Evolutionary conservation across 169 alveolate genomes (phyloP), one percentile per base, ranked within the genome.

Genomic region (Plasmodium sp.): DNA sequence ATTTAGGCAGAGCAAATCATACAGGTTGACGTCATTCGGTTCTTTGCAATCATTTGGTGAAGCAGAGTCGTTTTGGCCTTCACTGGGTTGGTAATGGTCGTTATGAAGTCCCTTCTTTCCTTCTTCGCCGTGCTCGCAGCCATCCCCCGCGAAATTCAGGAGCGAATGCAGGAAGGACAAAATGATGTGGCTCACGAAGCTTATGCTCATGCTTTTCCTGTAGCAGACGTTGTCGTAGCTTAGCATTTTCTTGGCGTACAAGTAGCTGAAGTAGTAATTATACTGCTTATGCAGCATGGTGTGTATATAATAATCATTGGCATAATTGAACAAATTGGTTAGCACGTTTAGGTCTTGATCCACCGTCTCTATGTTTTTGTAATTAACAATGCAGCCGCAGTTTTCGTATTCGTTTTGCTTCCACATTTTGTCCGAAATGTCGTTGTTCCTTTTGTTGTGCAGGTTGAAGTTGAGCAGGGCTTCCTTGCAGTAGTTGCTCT

Each of bases 251-350:
- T 92, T 92, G 45, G 95, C 95, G 79, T 71, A 92, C 67, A 92
- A 73, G 58, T 82, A 92, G 84, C 95, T 92, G 71, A 92, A 92
- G 45, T 92, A 92, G 67, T 92, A 92, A 54, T 92, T 92, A 71
- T 92, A 92, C 36, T 92, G 95, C 27, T 92, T 92, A 79, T 92
- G 95, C 22, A 92, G 41, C 79, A 82, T 71, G 27, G 95, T 92
- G 84, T 92, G 95, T 18, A 92, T 92, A 81, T 92, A 92, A 82
- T 92, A 82, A 92, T 92, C 92, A 92, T 92, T 92, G 6, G 95
- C 84, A 92, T 81, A 92, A 33, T 71, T 92, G 58, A 81, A 92
- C 77, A 92, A 16, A 92, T 82, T 82, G 41, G 82, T 92, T 73
- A 92, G 83, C 58, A 48, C 92, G 56, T 81, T 34, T 34, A 33